Base-by-base conservation (phyloP, 1,284 basidiomycete genomes). In the Malassezia dermatis region DNA sequence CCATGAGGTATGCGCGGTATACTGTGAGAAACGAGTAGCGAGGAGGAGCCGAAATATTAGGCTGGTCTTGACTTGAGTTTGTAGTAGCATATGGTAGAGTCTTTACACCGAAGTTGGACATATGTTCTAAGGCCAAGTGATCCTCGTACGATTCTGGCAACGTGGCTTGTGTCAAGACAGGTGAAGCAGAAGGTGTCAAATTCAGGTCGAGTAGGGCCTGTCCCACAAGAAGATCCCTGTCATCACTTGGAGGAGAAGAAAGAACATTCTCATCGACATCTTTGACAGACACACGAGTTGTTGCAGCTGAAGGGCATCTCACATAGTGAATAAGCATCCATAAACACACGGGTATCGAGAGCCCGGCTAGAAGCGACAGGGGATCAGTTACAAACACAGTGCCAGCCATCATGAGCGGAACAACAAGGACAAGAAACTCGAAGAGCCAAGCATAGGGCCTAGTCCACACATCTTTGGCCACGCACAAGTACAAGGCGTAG, bases 1-100 rank as follows among this genome's bases (percentile, higher is more conserved):
- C 77, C 80, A 98, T 86, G 88, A 96, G 91, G 71, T 96, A 88
- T 1, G 90, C 84, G 44, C 94, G 80, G 73, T 94, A 98, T 0
- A 86, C 83, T 8, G 89, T 88, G 52, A 99, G 75, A 44, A 88
- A 85, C 1, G 78, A 76, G 39, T 71, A 54, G 17, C 66, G 63
- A 2, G 46, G 53, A 3, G 57, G 56, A 23, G 44, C 54, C 8
- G 37, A 3, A 19, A 4, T 6, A 10, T 4, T 6, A 39, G 17
- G 11, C 4, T 11, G 11, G 4, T 39, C 37, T 19, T 39, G 17
- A 12, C 10, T 19, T 15, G 19, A 11, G 6, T 21, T 39, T 3
- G 37, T 12, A 19, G 19, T 15, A 1, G 19, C 6, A 21, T 39
- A 39, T 2, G 37, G 37, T 19, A 39, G 15, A 21, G n/a, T 6